These are phyloP conservation scores for Mortierella hygrophila DNA, from an alignment of 192 early-diverging fungal species.

Conservation along the genomic window DNA sequence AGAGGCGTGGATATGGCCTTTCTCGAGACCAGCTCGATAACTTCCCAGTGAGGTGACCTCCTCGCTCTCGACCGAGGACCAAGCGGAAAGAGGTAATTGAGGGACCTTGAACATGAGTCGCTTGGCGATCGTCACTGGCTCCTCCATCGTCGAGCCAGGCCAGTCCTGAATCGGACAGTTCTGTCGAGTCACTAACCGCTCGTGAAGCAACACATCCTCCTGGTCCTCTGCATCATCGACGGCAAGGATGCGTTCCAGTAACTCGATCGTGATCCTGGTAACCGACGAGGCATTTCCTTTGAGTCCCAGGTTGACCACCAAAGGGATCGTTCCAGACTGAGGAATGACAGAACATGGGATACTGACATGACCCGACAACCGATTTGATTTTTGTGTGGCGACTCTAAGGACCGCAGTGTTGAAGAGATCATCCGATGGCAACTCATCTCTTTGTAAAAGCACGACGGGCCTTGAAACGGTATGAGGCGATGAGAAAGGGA, in stretches of 20 bases:
- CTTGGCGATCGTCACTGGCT: conserved; percentile 28
- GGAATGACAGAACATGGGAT: conserved; percentile 46
- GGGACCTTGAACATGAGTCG: conserved; percentile 51
- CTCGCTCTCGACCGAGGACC: conserved; percentile 6
- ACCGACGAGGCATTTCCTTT: conserved; percentile 37
- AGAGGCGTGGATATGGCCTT: conserved; percentile 36
- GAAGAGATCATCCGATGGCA: conserved; percentile 33
- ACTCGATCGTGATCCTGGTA: conserved; percentile 31
- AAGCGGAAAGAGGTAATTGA: conserved; percentile 13
- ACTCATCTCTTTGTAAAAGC: conserved; percentile 34
- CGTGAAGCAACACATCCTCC: conserved; percentile 18
- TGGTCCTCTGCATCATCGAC: background rate
- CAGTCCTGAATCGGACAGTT: conserved; percentile 37
- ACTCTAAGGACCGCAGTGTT: conserved; percentile 23
- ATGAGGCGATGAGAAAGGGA: conserved; percentile 32
- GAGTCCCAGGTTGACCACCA: conserved; percentile 31
- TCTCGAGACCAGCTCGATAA: conserved; percentile 10
- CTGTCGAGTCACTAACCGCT: conserved; percentile 46
- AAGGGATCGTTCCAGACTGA: conserved; percentile 33
- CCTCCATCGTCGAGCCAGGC: conserved; percentile 29
- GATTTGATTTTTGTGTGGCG: background rate
- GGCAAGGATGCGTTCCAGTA: conserved; percentile 22
- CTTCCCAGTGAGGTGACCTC: background rate
- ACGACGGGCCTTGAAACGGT: conserved; percentile 24
- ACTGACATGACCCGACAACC: conserved; percentile 24